A percentile compares a stretch with the other conserved stretches of the same genome.
Evolutionary conservation across 371 early-diverging fungal genomes (phyloP).

Genomic region (Mortierella sp.): DNA sequence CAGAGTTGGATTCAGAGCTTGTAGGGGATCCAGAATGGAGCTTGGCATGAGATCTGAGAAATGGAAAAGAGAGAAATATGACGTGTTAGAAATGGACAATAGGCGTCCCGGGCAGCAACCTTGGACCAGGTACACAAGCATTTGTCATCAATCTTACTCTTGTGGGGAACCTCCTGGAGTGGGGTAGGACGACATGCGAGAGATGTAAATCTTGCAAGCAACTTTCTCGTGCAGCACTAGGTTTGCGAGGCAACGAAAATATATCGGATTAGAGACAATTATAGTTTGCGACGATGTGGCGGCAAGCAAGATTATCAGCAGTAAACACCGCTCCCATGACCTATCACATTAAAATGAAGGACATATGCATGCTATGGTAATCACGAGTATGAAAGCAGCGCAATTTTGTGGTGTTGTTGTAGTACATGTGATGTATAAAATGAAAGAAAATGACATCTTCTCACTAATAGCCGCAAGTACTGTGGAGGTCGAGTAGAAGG

Average conservation of each 20-base stretch:
- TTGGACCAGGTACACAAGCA: neutral
- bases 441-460: neutral
- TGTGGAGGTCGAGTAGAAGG: no score
- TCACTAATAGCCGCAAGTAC: no score
- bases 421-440: neutral
- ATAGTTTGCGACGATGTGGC: neutral
- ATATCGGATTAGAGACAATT: neutral
- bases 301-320: no score
- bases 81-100: neutral
- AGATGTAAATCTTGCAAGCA: conserved; percentile 67
- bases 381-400: neutral
- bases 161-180: conserved; percentile 45
- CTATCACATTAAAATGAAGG: neutral
- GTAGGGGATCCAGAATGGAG: conserved; percentile 22
- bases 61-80: neutral
- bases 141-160: conserved; percentile 32
- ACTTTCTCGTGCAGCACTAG: conserved; percentile 81
- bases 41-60: conserved; percentile 22
- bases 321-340: neutral
- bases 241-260: neutral
- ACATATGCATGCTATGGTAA: neutral
- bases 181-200: conserved; percentile 33
- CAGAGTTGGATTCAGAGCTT: conserved; percentile 15
- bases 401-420: conserved; percentile 3
- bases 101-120: neutral